Base-by-base conservation (phyloP, 2,329 filamentous ascomycete genomes). In the Lachnellula occidentalis region DNA sequence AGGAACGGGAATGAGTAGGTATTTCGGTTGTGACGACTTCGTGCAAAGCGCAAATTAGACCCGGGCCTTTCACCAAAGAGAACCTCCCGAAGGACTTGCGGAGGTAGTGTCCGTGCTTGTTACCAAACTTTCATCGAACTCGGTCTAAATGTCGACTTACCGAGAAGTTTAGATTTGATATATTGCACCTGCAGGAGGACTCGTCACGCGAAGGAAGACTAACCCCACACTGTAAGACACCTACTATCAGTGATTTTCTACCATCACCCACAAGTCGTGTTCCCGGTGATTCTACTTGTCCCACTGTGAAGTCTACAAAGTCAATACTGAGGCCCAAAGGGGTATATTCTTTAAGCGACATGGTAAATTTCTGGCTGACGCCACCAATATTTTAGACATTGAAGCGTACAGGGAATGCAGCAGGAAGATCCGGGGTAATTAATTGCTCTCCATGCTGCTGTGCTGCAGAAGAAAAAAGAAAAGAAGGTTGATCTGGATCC, bases 371-470 rank as follows among this genome's bases (percentile, higher is more conserved):
- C 48, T 45, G 24, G 34, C 42, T 34, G 19, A 50, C 56, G 61
- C 61, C 59, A 63, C 59, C 55, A 60, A 63, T 60, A 61, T 55
- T 58, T 41, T 51, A 50, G 53, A 58, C 49, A 54, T 46, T 21
- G 54, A 37, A 48, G 49, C 24, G 49, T 47, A 45, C 42, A 55
- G 53, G 59, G 48, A 51, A 51, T 43, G 45, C 19, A 41, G 31
- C 21, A 34, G 48, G 31, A 27, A 34, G 48, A 54, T 47, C 49
- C 51, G 49, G 51, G 50, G 58, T 24, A 51, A 51, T 46, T n/a
- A 59, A 53, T 57, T 48, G 15, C 34, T 43, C 51, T 53, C 58
- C 55, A 57, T 47, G 53, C 24, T 48, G 43, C 51, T 46, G 54
- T 57, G 54, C 51, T 48, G 53, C 41, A 58, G 45, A 50, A 51